These are phyloP conservation scores for Fusarium sp. DNA, from an alignment of 2,329 filamentous ascomycete species.

Conservation along the genomic window DNA sequence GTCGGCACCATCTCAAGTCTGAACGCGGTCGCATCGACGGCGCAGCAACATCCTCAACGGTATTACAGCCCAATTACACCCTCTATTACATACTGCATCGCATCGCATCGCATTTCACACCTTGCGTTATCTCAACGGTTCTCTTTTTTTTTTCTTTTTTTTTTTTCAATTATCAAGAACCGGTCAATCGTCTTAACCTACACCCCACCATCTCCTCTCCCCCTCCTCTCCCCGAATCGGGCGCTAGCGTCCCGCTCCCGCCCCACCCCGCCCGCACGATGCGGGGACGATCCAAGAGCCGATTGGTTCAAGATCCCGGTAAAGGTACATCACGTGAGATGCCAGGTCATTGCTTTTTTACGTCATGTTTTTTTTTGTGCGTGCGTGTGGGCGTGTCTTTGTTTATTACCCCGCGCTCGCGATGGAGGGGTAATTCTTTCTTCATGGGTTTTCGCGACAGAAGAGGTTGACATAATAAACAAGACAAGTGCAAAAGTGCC, in stretches of 20 bases:
- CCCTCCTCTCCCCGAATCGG: conserved; percentile 12
- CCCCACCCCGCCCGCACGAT: conserved; percentile 28
- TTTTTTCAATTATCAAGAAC: background rate
- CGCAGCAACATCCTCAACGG: background rate
- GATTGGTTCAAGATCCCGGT: conserved; percentile 23
- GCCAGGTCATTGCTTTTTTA: conserved; percentile 25
- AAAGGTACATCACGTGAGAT: conserved; percentile 15
- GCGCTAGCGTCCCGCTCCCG: conserved; percentile 39
- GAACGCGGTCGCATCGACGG: background rate
- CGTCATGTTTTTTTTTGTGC: conserved; percentile 28
- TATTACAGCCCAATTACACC: background rate
- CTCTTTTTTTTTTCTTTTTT: too few species aligned
- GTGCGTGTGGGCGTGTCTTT: background rate
- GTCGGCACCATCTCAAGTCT: background rate
- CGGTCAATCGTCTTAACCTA: conserved; percentile 15
- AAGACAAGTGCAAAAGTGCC: background rate
- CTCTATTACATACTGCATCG: background rate
- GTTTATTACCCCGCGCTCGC: conserved; percentile 38
- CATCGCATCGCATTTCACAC: background rate
- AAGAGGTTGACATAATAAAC: conserved; percentile 20
- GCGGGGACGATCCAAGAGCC: conserved; percentile 25
- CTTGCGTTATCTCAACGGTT: background rate
- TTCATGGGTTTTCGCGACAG: background rate
- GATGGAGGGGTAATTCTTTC: conserved; percentile 34
- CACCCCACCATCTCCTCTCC: conserved; percentile 33